These are phyloP conservation scores for Globisporangium yorkense DNA, from an alignment of 352 stramenopile species.

Conservation along the genomic window DNA sequence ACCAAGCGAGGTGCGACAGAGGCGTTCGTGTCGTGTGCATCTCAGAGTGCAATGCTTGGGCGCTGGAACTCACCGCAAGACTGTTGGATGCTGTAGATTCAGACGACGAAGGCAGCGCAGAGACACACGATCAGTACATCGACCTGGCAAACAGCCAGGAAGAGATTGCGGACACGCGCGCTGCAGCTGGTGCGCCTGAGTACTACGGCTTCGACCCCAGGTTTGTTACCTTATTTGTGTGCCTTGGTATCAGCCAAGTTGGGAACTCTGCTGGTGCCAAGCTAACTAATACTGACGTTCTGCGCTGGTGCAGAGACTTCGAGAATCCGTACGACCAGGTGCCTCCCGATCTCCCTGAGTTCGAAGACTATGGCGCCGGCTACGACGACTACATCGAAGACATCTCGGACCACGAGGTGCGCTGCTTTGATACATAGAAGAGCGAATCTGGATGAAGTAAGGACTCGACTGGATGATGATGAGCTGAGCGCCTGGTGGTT, in stretches of 20 bases:
- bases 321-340: conserved; percentile 36
- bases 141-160: conserved; percentile 32
- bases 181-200: background rate
- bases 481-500: background rate
- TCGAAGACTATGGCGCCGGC: conserved; percentile 15
- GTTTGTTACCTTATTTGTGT: background rate
- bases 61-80: background rate
- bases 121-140: conserved; percentile 23
- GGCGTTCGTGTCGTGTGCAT: background rate
- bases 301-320: conserved; percentile 19
- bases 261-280: background rate
- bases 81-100: background rate
- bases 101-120: conserved; percentile 1
- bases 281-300: no score
- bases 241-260: background rate
- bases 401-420: conserved; percentile 65
- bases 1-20: conserved; percentile 15
- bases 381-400: conserved; percentile 42
- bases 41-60: background rate
- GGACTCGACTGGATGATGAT: no score
- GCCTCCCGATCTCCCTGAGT: conserved; percentile 10
- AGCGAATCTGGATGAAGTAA: no score
- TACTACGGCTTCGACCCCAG: conserved; percentile 17
- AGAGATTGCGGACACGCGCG: background rate
- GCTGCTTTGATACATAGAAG: background rate